Conservation (phyloP, 495 filamentous ascomycete species). For the Amphirosellinia nigrospora region DNA sequence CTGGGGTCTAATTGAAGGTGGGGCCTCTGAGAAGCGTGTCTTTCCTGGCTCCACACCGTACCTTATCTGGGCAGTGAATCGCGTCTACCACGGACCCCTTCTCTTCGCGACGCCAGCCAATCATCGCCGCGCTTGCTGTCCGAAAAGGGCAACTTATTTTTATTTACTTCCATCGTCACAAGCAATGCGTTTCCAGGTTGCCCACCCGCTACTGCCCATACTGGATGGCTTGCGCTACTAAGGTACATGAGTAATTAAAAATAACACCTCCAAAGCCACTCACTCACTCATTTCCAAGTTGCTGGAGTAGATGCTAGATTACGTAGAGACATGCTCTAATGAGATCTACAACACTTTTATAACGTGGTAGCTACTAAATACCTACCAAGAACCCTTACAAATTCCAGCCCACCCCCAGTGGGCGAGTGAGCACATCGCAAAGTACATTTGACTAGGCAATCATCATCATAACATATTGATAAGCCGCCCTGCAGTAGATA, state of each 20-base stretch:
- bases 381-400: background rate
- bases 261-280: slow-evolving; percentile 5
- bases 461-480: background rate
- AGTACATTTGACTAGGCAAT: no score
- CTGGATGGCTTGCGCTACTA: background rate
- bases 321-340: slow-evolving; percentile 12
- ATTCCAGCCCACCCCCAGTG: background rate
- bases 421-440: no score
- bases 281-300: background rate
- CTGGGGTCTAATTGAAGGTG: slow-evolving; percentile 26
- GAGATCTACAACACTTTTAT: background rate
- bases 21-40: slow-evolving; percentile 25
- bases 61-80: slow-evolving; percentile 16
- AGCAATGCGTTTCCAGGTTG: slow-evolving; percentile 38
- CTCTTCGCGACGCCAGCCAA: slow-evolving; percentile 33
- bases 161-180: slow-evolving; percentile 38
- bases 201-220: slow-evolving; percentile 20
- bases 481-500: background rate
- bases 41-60: slow-evolving; percentile 25
- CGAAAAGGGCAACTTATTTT: slow-evolving; percentile 40
- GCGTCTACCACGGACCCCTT: slow-evolving; percentile 31
- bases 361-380: no score
- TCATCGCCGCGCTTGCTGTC: slow-evolving; percentile 26
- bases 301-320: slow-evolving; percentile 19
- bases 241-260: slow-evolving; percentile 5